phyloP scores from a whole-genome alignment of 2,329 filamentous ascomycete species.

The Fusarium papillatum region DNA sequence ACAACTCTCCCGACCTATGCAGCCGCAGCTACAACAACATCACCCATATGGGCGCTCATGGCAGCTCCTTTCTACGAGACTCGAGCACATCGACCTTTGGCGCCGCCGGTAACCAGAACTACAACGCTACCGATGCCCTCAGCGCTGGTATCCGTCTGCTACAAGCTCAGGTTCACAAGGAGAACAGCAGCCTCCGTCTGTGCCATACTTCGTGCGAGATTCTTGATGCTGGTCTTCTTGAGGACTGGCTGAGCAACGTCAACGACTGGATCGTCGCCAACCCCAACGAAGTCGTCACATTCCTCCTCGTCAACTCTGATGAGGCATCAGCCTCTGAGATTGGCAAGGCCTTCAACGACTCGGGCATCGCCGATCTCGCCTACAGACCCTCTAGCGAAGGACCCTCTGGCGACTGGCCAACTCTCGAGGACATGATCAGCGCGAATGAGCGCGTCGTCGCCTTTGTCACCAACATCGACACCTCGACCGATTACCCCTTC shows the following conservation, averaged over 20 bases:
- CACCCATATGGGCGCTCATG: constrained; percentile 83
- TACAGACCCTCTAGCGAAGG: constrained; percentile 66
- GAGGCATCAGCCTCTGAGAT: constrained; percentile 67
- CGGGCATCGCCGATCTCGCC: constrained; percentile 72
- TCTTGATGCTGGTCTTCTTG: constrained; percentile 77
- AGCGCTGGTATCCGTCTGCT: constrained; percentile 79
- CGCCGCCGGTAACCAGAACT: constrained; percentile 79
- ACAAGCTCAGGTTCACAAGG: constrained; percentile 78
- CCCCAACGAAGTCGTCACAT: constrained; percentile 81
- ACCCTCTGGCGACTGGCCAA: constrained; percentile 72
- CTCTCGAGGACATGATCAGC: constrained; percentile 77
- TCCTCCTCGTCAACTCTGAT: constrained; percentile 81
- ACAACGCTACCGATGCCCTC: constrained; percentile 79
- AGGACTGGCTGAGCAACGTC: constrained; percentile 74
- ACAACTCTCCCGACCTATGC: constrained; percentile 85
- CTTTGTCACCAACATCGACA: constrained; percentile 72
- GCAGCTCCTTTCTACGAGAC: constrained; percentile 80
- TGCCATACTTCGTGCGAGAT: constrained; percentile 79
- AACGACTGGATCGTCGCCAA: constrained; percentile 78
- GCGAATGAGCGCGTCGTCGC: constrained; percentile 75
- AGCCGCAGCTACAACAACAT: constrained; percentile 79
- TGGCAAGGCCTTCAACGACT: constrained; percentile 64
- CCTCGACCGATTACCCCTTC: constrained; percentile 63
- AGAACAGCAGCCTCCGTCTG: constrained; percentile 70
- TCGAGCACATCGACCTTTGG: constrained; percentile 66